phyloP scores from a whole-genome alignment of 2,329 filamentous ascomycete genomes.

The Penicillium sp. region DNA sequence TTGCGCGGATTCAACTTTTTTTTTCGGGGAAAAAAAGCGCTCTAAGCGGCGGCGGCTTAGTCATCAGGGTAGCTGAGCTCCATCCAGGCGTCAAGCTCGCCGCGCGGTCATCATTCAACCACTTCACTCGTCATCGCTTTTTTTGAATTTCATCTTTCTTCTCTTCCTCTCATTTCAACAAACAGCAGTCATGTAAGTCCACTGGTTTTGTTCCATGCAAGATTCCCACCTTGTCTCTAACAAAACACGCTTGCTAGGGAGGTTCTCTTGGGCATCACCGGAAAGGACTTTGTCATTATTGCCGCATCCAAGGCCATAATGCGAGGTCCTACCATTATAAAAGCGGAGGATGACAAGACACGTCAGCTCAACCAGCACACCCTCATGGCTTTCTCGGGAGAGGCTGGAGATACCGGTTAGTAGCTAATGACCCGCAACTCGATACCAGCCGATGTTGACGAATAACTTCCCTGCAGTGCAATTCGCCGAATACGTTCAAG shows the following conservation, averaged over 20 bases:
- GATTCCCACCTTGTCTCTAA: constrained; percentile 25
- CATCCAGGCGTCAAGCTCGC: constrained; percentile 47
- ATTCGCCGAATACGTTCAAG: constrained; percentile 99
- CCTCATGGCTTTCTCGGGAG: constrained; percentile 91
- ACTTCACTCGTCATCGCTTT: constrained; percentile 26
- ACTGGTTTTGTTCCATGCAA: not conserved
- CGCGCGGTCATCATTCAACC: constrained; percentile 38
- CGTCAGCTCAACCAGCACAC: constrained; percentile 90
- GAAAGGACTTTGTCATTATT: constrained; percentile 98
- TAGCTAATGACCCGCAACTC: constrained; percentile 13
- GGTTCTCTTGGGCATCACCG: constrained; percentile 95
- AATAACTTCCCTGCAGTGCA: constrained; percentile 66
- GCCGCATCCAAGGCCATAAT: constrained; percentile 97
- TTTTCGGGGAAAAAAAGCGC: constrained; percentile 38
- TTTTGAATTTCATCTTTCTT: constrained; percentile 24
- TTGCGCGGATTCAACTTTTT: constrained; percentile 37
- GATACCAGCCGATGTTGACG: constrained; percentile 18
- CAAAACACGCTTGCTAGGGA: constrained; percentile 66
- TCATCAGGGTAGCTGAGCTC: constrained; percentile 33
- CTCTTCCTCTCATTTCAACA: constrained; percentile 23
- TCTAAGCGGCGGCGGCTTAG: constrained; percentile 38
- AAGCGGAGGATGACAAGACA: constrained; percentile 96
- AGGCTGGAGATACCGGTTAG: constrained; percentile 91
- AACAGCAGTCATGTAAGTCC: constrained; percentile 35
- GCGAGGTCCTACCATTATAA: constrained; percentile 95